phyloP scores from a whole-genome alignment of 164 flowering plant species.

The Sextonia rubra region DNA sequence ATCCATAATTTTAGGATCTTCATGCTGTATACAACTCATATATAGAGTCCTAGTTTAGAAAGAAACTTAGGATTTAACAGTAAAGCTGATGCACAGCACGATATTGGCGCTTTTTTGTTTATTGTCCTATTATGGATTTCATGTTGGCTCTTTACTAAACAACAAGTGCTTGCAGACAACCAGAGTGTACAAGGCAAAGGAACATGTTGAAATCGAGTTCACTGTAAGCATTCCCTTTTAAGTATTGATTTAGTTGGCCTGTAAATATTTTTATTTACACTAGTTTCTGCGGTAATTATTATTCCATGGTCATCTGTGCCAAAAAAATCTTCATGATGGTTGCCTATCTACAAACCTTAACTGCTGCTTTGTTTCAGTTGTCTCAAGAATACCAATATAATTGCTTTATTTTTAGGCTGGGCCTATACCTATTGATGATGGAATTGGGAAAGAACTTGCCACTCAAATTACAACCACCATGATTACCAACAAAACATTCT shows the following conservation, averaged over 20 bases:
- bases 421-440: conserved; percentile 60
- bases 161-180: conserved; percentile 46
- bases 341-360: background rate
- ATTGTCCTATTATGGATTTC: background rate
- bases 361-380: background rate
- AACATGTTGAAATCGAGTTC: conserved; percentile 53
- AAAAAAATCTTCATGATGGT: background rate
- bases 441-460: conserved; percentile 73
- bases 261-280: background rate
- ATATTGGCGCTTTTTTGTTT: background rate
- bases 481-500: conserved; percentile 73
- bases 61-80: too few relatives aligned
- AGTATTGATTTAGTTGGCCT: background rate
- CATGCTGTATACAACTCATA: too few relatives aligned
- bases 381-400: background rate
- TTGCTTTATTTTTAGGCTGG: conserved; percentile 26
- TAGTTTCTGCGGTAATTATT: background rate
- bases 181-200: conserved; percentile 67
- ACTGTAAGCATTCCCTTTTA: conserved; percentile 28
- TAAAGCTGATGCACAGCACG: too few relatives aligned
- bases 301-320: background rate
- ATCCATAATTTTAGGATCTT: too few relatives aligned
- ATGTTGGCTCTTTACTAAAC: background rate
- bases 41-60: too few relatives aligned
- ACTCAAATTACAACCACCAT: conserved; percentile 60